Evolutionary conservation across 2,329 filamentous ascomycete genomes (phyloP), one percentile per base, ranked within the genome.

Genomic region (Aspergillus uvarum): DNA sequence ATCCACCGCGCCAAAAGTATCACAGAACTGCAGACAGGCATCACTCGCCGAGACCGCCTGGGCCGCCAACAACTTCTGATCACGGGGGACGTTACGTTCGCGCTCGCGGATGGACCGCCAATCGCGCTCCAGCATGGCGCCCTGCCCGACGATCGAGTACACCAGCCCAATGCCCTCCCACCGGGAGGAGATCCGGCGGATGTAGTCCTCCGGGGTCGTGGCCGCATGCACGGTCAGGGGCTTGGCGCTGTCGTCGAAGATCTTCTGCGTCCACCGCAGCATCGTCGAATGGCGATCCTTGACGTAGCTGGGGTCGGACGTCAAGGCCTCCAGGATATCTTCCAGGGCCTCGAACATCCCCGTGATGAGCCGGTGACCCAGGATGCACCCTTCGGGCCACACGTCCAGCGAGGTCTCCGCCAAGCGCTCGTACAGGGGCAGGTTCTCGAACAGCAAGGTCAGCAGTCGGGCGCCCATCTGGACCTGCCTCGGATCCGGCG

Each of bases 1-100:
- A 19, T 70, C 65, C 8, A 68, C 58, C 10, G 68, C 59, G 1
- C 67, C 67, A 8, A 60, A 61, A 32, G 58, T 66, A 12, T 70
- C 66, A 38, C 69, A 70, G 26, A 71, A 70, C 16, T 65, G 65
- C 7, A 71, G 58, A 56, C 69, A 71, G 14, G 66, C 56, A 29
- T 79, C 75, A 5, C 71, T 69, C 5, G 72, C 67, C 47, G 61
- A 62, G 5, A 65, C 59, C 1, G 63, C 49, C n/a, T 60, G 52
- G 8, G 57, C 42, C 4, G 54, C 53, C 2, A 65, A 44, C 5
- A 58, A 53, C 47, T 58, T 62, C 16, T 66, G 55, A 50, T 63
- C 55, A 47, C 61, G 8, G 57, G 47, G 29, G 47, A 60, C 10
- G 58, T 59, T 51, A 19, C 22, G 50, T 58, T 59, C 47, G 42